phyloP scores from a whole-genome alignment of 2,329 filamentous ascomycete species.

The Trichophyton benhamiae region DNA sequence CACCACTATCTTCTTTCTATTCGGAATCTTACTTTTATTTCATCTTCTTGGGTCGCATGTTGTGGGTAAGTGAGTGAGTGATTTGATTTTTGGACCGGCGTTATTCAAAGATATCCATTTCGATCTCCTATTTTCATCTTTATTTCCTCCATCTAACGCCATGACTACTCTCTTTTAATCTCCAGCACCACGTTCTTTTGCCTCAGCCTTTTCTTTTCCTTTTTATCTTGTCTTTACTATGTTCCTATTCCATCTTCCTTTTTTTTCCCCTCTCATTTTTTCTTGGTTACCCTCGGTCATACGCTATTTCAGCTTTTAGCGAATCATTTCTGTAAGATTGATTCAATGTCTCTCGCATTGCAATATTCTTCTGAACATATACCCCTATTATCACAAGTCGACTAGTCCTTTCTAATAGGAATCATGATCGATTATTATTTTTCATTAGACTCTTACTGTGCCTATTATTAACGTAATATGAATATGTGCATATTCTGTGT shows the following conservation, averaged over 20 bases:
- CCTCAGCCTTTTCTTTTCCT: neutral
- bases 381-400: neutral
- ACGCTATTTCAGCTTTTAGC: neutral
- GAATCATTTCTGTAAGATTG: neutral
- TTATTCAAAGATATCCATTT: neutral
- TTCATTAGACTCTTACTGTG: neutral
- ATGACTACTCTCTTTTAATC: slow-evolving; percentile 1
- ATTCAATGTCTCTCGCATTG: neutral
- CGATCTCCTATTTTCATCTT: neutral
- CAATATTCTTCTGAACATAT: slow-evolving; percentile 3
- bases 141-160: neutral
- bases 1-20: neutral
- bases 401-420: neutral
- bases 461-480: neutral
- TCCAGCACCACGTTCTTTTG: neutral
- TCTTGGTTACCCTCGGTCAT: neutral
- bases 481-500: neutral
- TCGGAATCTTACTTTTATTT: neutral
- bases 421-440: neutral
- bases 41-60: neutral
- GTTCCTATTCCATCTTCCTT: too few relatives aligned
- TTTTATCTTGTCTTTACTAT: neutral
- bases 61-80: neutral
- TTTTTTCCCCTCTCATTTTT: neutral
- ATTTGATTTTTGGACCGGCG: neutral